A percentile compares a stretch with the other conserved stretches of the same genome.
Conservation (phyloP, 176 grass and related monocot species). For the Hordeum marinum region DNA sequence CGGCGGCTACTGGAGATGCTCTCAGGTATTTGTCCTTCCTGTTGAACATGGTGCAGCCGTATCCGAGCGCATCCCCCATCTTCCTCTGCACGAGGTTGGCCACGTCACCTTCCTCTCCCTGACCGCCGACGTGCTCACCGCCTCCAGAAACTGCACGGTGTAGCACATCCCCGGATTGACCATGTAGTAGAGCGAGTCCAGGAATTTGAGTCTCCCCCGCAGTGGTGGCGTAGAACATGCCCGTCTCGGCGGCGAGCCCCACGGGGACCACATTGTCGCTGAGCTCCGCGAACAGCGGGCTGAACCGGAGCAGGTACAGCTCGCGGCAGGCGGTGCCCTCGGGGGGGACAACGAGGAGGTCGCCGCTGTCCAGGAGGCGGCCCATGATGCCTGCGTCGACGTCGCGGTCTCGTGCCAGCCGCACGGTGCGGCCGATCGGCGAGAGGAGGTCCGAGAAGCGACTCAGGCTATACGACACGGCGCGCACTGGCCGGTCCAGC, state of each 20-base stretch:
- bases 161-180: constrained; percentile 45
- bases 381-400: constrained; percentile 27
- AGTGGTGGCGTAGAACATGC: constrained; percentile 69
- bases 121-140: constrained; percentile 21
- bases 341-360: constrained; percentile 50
- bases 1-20: no score
- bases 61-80: constrained; percentile 54
- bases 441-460: constrained; percentile 44
- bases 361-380: constrained; percentile 16
- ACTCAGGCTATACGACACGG: constrained; percentile 54
- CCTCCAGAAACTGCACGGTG: constrained; percentile 42
- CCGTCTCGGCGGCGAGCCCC: constrained; percentile 29
- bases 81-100: constrained; percentile 53
- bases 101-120: not conserved
- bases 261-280: constrained; percentile 49
- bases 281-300: constrained; percentile 64
- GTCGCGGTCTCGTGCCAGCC: constrained; percentile 30
- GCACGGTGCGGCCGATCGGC: constrained; percentile 42
- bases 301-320: constrained; percentile 61
- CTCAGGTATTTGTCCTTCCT: constrained; percentile 83
- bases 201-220: constrained; percentile 45
- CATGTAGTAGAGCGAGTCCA: constrained; percentile 64
- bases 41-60: constrained; percentile 52
- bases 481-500: constrained; percentile 34
- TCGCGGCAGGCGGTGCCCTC: constrained; percentile 79